phyloP scores from a whole-genome alignment of 83 land plant species.

The Thuja plicata region DNA sequence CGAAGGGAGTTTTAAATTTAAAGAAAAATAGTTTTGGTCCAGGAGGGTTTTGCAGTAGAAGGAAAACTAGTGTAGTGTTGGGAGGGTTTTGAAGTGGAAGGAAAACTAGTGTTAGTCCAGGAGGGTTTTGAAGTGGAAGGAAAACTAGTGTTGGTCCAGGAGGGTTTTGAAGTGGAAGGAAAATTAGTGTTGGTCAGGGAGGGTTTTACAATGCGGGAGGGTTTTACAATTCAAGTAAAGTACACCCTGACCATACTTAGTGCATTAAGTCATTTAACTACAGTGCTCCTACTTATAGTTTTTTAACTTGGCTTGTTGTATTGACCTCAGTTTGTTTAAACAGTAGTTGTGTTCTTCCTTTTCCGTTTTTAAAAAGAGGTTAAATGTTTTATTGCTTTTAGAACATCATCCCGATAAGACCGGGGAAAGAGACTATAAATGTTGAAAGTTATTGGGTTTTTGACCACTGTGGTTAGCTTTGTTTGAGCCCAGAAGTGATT shows the following conservation, averaged over 20 bases:
- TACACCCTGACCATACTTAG: no score
- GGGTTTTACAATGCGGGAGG: not conserved
- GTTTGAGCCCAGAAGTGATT: no score
- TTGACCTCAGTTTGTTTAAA: not conserved
- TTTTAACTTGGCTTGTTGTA: not conserved
- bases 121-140: no score
- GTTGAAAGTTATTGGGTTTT: not conserved
- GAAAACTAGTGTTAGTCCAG: no score
- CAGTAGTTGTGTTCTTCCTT: not conserved
- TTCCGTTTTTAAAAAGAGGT: not conserved
- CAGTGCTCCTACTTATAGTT: not conserved
- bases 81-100: not conserved
- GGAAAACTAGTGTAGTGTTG: not conserved
- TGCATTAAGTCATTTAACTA: no score
- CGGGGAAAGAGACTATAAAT: not conserved
- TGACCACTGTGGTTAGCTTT: not conserved
- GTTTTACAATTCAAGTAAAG: not conserved
- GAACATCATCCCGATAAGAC: not conserved
- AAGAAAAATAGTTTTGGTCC: not conserved
- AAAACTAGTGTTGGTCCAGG: no score
- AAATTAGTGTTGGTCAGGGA: not conserved
- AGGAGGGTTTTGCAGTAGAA: not conserved
- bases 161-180: no score
- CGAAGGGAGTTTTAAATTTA: not conserved
- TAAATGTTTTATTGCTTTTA: not conserved